phyloP scores from a whole-genome alignment of 2,329 filamentous ascomycete genomes.

The Penicillium paneum region DNA sequence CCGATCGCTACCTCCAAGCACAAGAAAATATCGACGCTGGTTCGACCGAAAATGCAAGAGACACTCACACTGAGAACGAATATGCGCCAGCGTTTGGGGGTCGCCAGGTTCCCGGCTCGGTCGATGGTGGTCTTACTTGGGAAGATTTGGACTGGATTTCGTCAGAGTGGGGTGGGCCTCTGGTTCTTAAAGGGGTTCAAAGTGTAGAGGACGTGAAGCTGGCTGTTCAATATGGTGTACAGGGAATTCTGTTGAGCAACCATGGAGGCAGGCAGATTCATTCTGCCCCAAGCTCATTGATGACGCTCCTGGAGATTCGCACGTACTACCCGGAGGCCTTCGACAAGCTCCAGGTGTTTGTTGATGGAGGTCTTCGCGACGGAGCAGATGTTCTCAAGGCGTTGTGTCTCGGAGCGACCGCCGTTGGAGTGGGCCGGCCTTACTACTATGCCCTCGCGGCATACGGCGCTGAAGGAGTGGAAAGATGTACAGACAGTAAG shows the following conservation, averaged over 20 bases:
- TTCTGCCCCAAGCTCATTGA: constrained; percentile 44
- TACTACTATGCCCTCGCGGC: constrained; percentile 23
- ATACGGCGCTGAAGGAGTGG: constrained; percentile 22
- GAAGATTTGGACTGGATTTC: constrained; percentile 6
- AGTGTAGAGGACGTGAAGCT: constrained; percentile 18
- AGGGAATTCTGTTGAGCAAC: constrained; percentile 54
- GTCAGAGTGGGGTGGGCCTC: constrained; percentile 1
- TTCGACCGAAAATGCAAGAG: not conserved
- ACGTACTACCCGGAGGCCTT: constrained; percentile 48
- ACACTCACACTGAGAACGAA: constrained; percentile 10
- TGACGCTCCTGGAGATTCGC: constrained; percentile 52
- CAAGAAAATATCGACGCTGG: constrained; percentile 13
- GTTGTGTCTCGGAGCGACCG: constrained; percentile 50
- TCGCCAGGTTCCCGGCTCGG: constrained; percentile 15
- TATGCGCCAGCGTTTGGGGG: constrained; percentile 16
- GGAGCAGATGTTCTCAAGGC: constrained; percentile 55
- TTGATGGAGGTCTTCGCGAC: constrained; percentile 52
- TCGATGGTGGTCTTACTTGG: constrained; percentile 15
- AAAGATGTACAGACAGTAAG: constrained; percentile 19
- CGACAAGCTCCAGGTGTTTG: constrained; percentile 48
- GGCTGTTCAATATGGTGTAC: constrained; percentile 14
- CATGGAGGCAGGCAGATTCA: constrained; percentile 55
- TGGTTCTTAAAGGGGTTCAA: constrained; percentile 19
- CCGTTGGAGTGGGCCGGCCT: constrained; percentile 48
- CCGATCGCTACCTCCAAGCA: constrained; percentile 18